Evolutionary conservation across 148 eudicot species (phyloP).

Genomic region (Chenopodium berlandieri): DNA sequence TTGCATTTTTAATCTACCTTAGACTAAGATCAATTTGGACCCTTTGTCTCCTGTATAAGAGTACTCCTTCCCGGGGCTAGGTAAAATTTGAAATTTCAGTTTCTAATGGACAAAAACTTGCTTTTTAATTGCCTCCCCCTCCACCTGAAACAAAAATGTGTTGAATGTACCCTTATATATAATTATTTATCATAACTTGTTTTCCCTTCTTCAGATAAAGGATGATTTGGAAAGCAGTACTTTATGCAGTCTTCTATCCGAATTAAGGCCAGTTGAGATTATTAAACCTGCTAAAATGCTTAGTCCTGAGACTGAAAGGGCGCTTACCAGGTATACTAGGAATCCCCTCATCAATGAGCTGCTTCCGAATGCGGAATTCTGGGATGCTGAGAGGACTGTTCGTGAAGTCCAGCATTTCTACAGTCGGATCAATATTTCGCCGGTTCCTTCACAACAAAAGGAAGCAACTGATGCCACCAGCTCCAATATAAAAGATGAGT

Average conservation of each 20-base stretch:
- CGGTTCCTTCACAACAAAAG: slow-evolving; percentile 32
- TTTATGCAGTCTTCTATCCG: slow-evolving; percentile 74
- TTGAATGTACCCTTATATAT: neutral
- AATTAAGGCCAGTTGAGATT: slow-evolving; percentile 91
- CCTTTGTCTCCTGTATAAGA: neutral
- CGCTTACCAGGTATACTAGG: slow-evolving; percentile 72
- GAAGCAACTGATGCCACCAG: slow-evolving; percentile 14
- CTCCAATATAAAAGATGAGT: slow-evolving; percentile 29
- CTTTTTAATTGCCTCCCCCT: neutral
- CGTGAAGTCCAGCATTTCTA: slow-evolving; percentile 61
- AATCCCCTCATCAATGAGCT: slow-evolving; percentile 81
- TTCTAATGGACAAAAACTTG: neutral
- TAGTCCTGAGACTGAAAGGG: slow-evolving; percentile 78
- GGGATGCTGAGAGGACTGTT: slow-evolving; percentile 88
- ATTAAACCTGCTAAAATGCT: slow-evolving; percentile 79
- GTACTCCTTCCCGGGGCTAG: too few relatives aligned
- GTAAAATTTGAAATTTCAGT: too few relatives aligned
- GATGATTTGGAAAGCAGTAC: slow-evolving; percentile 90
- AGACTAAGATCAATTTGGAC: neutral
- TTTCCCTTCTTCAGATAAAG: slow-evolving; percentile 54
- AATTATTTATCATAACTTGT: neutral
- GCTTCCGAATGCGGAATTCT: slow-evolving; percentile 73
- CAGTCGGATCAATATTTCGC: slow-evolving; percentile 32
- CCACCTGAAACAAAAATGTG: neutral
- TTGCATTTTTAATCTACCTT: neutral